A percentile compares a stretch with the other conserved stretches of the same genome.
Evolutionary conservation across 768 basidiomycete genomes (phyloP).

Genomic region (Mycena crocata): DNA sequence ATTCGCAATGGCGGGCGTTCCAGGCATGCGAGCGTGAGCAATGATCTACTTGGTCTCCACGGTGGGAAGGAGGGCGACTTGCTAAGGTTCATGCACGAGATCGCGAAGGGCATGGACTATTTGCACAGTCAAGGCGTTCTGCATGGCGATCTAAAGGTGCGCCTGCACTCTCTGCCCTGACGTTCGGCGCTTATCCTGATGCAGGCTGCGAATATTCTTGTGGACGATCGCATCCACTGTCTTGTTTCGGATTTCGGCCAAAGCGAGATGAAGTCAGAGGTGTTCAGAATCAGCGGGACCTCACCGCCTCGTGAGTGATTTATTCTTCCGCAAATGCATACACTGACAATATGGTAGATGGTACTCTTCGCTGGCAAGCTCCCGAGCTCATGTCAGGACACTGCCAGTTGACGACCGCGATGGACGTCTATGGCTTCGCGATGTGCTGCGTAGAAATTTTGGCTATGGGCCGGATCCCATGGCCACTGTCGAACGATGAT

Average conservation of each 20-base stretch:
- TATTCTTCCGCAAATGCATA: constrained; percentile 9
- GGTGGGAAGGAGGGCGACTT: constrained; percentile 55
- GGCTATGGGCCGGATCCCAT: constrained; percentile 71
- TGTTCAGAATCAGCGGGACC: constrained; percentile 53
- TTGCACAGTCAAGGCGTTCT: constrained; percentile 75
- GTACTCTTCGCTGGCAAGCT: constrained; percentile 71
- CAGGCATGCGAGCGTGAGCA: constrained; percentile 28
- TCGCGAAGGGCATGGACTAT: constrained; percentile 86
- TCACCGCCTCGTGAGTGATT: constrained; percentile 41
- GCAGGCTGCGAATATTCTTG: constrained; percentile 36
- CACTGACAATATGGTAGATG: constrained; percentile 12
- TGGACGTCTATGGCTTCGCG: constrained; percentile 78
- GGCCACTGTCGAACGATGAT: constrained; percentile 63
- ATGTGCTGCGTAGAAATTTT: constrained; percentile 75
- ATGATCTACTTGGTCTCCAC: constrained; percentile 25
- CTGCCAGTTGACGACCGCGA: constrained; percentile 59
- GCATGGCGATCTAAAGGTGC: constrained; percentile 86
- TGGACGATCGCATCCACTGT: constrained; percentile 56
- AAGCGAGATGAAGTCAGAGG: constrained; percentile 64
- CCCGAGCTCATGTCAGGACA: constrained; percentile 72
- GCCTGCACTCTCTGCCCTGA: constrained; percentile 25
- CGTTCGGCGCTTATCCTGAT: background rate
- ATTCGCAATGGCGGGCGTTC: constrained; percentile 24
- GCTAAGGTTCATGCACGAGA: constrained; percentile 75
- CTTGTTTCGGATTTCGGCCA: constrained; percentile 72